These are phyloP conservation scores for Hippophae tibetana DNA, from an alignment of 306 rosid genomes.

Conservation along the genomic window DNA sequence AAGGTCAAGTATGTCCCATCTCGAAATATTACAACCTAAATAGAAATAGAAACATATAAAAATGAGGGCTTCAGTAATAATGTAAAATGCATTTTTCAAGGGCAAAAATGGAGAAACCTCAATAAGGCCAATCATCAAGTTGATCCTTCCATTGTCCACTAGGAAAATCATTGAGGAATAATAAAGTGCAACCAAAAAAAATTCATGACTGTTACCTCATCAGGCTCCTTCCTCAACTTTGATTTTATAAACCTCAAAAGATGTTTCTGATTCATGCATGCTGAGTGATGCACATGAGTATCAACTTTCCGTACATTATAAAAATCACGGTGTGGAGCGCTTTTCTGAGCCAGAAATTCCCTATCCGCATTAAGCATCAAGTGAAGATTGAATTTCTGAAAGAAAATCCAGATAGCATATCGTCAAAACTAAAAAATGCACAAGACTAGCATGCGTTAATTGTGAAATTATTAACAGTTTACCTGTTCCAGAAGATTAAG, in stretches of 20 bases:
- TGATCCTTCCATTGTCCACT: not conserved
- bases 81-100: too few species aligned
- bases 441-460: too few species aligned
- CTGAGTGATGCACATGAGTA: constrained; percentile 98
- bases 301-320: constrained; percentile 97
- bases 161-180: not conserved
- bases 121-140: not conserved
- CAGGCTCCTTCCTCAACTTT: constrained; percentile 98
- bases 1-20: constrained; percentile 98
- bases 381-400: constrained; percentile 98
- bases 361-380: constrained; percentile 97
- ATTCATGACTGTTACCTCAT: constrained; percentile 56
- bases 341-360: constrained; percentile 94
- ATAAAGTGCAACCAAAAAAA: constrained; percentile 8
- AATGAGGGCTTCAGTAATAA: constrained; percentile 5
- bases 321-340: constrained; percentile 99
- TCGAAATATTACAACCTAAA: constrained; percentile 95
- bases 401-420: constrained; percentile 11
- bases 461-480: not conserved
- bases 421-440: constrained; percentile 18
- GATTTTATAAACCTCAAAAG: constrained; percentile 95
- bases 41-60: constrained; percentile 9
- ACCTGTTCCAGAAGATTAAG: constrained; percentile 96
- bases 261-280: constrained; percentile 99
- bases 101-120: not conserved